These are phyloP conservation scores for Solanum medicagineum DNA, from an alignment of 257 asterid species.

Conservation along the genomic window DNA sequence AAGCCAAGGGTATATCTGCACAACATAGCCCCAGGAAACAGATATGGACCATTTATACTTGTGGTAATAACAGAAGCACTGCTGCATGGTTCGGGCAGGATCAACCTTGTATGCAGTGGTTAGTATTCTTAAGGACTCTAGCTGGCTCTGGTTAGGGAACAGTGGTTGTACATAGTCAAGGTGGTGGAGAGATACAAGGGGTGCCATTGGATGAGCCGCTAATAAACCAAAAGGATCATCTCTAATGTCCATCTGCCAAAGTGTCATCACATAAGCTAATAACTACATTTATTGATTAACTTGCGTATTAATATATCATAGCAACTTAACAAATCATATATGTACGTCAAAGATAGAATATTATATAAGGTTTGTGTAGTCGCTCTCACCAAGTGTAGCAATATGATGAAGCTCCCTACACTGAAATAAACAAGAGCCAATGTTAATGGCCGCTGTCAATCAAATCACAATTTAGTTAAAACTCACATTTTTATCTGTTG, in stretches of 20 bases:
- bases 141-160: slow-evolving; percentile 49
- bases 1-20: slow-evolving; percentile 45
- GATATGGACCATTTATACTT: slow-evolving; percentile 64
- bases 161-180: slow-evolving; percentile 46
- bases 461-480: no score
- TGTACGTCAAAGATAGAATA: not conserved
- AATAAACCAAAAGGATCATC: slow-evolving; percentile 69
- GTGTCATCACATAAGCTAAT: not conserved
- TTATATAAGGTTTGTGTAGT: not conserved
- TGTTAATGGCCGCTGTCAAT: not conserved
- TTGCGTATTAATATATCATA: no score
- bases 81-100: slow-evolving; percentile 59
- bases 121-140: slow-evolving; percentile 37
- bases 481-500: no score
- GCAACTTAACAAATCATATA: no score
- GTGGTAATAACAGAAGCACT: slow-evolving; percentile 48
- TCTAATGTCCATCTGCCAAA: slow-evolving; percentile 60
- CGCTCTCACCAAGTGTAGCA: not conserved
- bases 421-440: not conserved
- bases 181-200: slow-evolving; percentile 85
- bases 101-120: slow-evolving; percentile 42
- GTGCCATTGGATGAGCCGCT: slow-evolving; percentile 80
- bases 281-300: no score
- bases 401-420: not conserved
- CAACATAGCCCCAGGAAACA: slow-evolving; percentile 74